Percentiles rank a stretch among this genome's conserved stretches.
phyloP scores from a whole-genome alignment of 257 asterid species.

The Hygrophila difformis region DNA sequence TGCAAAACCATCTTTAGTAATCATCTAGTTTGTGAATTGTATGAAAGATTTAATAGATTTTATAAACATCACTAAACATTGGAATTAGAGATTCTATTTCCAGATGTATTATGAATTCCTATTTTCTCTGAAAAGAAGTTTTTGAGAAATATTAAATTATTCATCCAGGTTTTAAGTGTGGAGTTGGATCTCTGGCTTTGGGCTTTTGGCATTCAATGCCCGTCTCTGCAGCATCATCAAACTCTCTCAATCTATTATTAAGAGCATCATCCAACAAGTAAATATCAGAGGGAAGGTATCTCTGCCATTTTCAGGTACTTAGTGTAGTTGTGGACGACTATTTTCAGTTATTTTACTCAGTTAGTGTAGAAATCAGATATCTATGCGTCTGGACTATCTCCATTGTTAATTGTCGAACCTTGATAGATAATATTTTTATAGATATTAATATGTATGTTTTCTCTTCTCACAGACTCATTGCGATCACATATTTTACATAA shows the following conservation, averaged over 20 bases:
- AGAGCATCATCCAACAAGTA: neutral
- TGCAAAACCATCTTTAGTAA: too few relatives aligned
- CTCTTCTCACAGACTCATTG: too few relatives aligned
- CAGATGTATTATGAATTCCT: neutral
- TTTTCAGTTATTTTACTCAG: too few relatives aligned
- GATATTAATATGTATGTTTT: too few relatives aligned
- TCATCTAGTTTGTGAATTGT: too few relatives aligned
- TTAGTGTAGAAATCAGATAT: too few relatives aligned
- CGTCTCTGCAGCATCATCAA: constrained; percentile 79
- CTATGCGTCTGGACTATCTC: too few relatives aligned
- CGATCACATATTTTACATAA: too few relatives aligned
- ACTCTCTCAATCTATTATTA: constrained; percentile 77
- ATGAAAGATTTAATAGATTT: neutral
- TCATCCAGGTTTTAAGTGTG: constrained; percentile 76
- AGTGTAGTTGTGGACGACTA: neutral
- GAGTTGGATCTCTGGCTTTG: constrained; percentile 97
- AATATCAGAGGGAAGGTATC: constrained; percentile 2
- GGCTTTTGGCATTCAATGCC: constrained; percentile 64
- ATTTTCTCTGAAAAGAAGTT: constrained; percentile 1
- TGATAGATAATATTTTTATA: too few relatives aligned
- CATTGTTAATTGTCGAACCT: too few relatives aligned
- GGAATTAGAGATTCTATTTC: constrained; percentile 1
- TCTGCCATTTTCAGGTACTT: constrained; percentile 11
- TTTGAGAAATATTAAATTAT: constrained; percentile 13
- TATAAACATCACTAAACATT: constrained; percentile 3